phyloP scores from a whole-genome alignment of 2,329 filamentous ascomycete species.

The Monilinia laxa region DNA sequence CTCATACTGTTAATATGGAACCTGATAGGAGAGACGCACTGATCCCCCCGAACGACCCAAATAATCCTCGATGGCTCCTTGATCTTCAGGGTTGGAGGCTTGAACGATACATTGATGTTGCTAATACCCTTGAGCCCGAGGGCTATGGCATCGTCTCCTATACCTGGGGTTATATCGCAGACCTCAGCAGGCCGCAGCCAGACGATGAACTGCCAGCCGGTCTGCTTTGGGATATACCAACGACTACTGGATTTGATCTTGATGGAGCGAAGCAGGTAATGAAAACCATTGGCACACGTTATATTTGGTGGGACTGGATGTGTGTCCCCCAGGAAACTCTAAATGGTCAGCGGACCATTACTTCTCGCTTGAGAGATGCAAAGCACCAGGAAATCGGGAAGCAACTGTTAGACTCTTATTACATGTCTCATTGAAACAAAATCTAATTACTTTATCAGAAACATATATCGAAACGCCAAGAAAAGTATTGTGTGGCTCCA shows the following conservation, averaged over 20 bases:
- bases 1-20: neutral
- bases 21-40: neutral
- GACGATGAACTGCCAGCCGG: neutral
- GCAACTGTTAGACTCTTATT: neutral
- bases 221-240: conserved; percentile 1
- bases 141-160: conserved; percentile 13
- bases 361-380: neutral
- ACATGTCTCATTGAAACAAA: neutral
- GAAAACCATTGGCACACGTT: conserved; percentile 1
- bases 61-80: neutral
- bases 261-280: neutral
- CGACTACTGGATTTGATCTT: neutral
- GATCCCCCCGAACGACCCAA: neutral
- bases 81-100: neutral
- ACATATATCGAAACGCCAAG: neutral
- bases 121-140: neutral
- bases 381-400: conserved; percentile 1
- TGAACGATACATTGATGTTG: conserved; percentile 5
- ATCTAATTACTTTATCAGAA: neutral
- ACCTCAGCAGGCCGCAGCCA: neutral
- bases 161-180: conserved; percentile 12
- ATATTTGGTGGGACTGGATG: conserved; percentile 6
- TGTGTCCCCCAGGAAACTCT: neutral
- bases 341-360: neutral
- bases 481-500: conserved; percentile 13